Base-by-base conservation (phyloP, 345 rosid species). In the Balakata baccata region DNA sequence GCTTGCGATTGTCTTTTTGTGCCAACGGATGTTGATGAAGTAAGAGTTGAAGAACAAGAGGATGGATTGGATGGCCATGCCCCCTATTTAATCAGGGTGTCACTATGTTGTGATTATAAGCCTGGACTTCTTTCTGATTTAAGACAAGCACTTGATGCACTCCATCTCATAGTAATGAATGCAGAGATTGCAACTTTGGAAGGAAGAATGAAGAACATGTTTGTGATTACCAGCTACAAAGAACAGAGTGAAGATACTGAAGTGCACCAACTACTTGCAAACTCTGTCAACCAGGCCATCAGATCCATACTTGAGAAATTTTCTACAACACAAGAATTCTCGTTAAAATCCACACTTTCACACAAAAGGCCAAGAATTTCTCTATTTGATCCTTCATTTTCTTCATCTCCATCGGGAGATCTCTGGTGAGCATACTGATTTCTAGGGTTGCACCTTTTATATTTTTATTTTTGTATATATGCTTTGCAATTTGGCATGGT, bases 171-270 rank as follows among this genome's bases (percentile, higher is more conserved):
- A 72, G 71, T 88, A 22, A 67, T 71, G 38, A 84, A 68, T 51
- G 84, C 80, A 0, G 90, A 90, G 74, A 80, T 88, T 70, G 88
- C 90, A 20, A 90, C 87, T 13, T 67, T 90, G 59, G 86, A 79
- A 58, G 79, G 74, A 43, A 79, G 92, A 75, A 23, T 87, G 84
- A 90, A 77, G 84, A 77, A 70, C 22, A 84, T 74, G 41, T 80
- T 90, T 58, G 63, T 86, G 52, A 75, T 88, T 41, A 80, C 81
- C 16, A 67, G 79, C 68, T 47, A 77, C 78, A 72, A 70, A 39
- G 78, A 72, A 64, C 54, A 70, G 43, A 38, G 10, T 29, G 74
- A 69, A 38, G 50, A 72, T 46, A 43, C 72, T 5, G 72, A 84
- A 54, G 74, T 73, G 41, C 43, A 56, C 23, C 46, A 45, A 45